Base-by-base conservation (phyloP, 331 rosid genomes). In the Stylosanthes scabra region DNA sequence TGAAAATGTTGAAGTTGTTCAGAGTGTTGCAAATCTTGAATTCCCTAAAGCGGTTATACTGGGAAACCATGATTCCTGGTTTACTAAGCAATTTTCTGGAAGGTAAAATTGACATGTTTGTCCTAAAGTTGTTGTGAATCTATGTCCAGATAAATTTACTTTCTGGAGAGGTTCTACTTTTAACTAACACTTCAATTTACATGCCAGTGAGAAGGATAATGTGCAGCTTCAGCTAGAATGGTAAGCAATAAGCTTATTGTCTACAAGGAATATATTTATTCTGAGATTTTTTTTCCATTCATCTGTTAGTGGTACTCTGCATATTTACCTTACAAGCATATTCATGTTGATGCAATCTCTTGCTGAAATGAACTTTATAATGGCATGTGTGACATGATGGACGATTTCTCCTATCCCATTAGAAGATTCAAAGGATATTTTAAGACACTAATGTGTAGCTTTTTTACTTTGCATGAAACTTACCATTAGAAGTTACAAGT, bases 21-120 rank as follows among this genome's bases (percentile, higher is more conserved):
- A 12, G 66, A 91, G 89, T 62, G 80, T 88, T 78, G 92, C 96
- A 16, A 84, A 75, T 34, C 85, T 91, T 61, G 78, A 80, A 70
- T 84, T 88, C 85, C 11, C 93, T 34, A 94, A 94, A 78, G 93
- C 93, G 60, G 85, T 89, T 74, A 91, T 94, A 72, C 79, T 94
- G 82, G 99, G 99, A 82, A 91, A 91, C 77, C 99, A 94, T 66
- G 99, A 94, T 84, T 81, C 97, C 69, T 94, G 97, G 99, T 86
- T 79, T 79, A 91, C 99, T 50, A 78, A 9, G 50, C 82, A 56
- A 72, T 94, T 91, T 70, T 89, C 97, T 59, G 83, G 83, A 75
- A 90, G 88, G 99, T 94, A 81, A 71, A 78, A 86, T 82, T 80
- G 39, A 49, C 63, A 20, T 47, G 37, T 47, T 54, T 71, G 49